Evolutionary conservation across 495 filamentous ascomycete genomes (phyloP).

Genomic region (Penicillium canescens): DNA sequence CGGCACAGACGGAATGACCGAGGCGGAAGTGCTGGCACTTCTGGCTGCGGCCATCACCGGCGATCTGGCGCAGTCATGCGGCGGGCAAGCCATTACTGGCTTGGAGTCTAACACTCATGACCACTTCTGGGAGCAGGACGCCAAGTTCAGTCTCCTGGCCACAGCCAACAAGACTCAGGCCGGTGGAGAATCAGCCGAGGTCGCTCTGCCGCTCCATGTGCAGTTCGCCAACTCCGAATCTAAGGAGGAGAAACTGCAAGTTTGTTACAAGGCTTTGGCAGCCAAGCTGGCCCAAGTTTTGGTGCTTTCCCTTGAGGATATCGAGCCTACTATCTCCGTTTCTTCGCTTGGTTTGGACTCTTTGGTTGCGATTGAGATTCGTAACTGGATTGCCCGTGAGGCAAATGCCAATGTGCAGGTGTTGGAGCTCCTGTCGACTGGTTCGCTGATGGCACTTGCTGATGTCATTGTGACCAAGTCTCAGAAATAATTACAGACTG

Average conservation of each 20-base stretch:
- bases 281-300: constrained; percentile 8
- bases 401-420: constrained; percentile 33
- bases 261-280: constrained; percentile 23
- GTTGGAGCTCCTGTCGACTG: constrained; percentile 27
- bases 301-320: not conserved
- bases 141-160: not conserved
- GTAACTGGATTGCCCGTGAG: constrained; percentile 48
- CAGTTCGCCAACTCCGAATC: constrained; percentile 10
- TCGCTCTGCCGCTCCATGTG: constrained; percentile 12
- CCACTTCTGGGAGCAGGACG: not conserved
- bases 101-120: too few relatives aligned
- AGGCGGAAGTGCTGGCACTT: not conserved
- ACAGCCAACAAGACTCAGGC: too few relatives aligned
- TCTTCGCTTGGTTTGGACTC: constrained; percentile 44
- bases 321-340: constrained; percentile 23
- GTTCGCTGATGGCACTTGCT: constrained; percentile 24
- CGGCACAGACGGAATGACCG: not conserved
- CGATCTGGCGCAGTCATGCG: not conserved
- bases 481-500: not conserved
- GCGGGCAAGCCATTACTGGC: not conserved
- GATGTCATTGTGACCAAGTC: constrained; percentile 28
- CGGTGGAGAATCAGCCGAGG: too few relatives aligned
- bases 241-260: constrained; percentile 22
- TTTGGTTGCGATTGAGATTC: constrained; percentile 54
- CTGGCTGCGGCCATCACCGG: not conserved